A percentile compares a stretch with the other conserved stretches of the same genome.
These are phyloP conservation scores for Cicer arietinum DNA, from an alignment of 306 rosid species.

Conservation along the genomic window DNA sequence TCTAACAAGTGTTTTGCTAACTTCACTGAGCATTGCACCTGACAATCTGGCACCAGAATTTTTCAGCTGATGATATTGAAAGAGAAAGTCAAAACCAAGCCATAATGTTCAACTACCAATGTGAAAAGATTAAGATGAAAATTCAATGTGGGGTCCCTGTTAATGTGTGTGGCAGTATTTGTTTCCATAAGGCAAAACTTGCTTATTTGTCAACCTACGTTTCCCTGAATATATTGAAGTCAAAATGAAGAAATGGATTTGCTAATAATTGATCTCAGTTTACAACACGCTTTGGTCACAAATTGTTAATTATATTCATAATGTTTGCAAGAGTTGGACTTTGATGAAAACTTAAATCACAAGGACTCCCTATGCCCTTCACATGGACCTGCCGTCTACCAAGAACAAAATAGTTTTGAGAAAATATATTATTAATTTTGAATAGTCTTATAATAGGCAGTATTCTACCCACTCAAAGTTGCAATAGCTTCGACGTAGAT, in stretches of 20 bases:
- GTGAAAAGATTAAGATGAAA: background rate
- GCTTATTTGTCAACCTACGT: background rate
- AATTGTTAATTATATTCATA: too few species aligned
- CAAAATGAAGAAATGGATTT: background rate
- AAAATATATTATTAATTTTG: background rate
- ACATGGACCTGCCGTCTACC: background rate
- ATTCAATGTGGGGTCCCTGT: background rate
- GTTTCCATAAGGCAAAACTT: background rate
- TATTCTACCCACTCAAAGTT: background rate
- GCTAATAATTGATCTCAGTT: background rate
- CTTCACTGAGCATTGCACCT: too few species aligned
- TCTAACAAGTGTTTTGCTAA: too few species aligned
- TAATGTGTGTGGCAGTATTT: background rate
- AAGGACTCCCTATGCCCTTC: background rate
- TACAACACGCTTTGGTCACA: too few species aligned
- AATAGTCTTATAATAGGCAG: background rate
- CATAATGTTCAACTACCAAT: background rate
- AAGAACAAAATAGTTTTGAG: background rate
- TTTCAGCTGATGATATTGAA: background rate
- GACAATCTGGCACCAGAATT: background rate
- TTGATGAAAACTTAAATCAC: too few species aligned
- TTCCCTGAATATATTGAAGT: background rate
- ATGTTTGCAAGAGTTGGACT: too few species aligned
- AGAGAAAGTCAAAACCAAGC: background rate
- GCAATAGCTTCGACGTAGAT: background rate